These are phyloP conservation scores for Hortiboletus flavorubellus DNA, from an alignment of 768 basidiomycete genomes.

Conservation along the genomic window DNA sequence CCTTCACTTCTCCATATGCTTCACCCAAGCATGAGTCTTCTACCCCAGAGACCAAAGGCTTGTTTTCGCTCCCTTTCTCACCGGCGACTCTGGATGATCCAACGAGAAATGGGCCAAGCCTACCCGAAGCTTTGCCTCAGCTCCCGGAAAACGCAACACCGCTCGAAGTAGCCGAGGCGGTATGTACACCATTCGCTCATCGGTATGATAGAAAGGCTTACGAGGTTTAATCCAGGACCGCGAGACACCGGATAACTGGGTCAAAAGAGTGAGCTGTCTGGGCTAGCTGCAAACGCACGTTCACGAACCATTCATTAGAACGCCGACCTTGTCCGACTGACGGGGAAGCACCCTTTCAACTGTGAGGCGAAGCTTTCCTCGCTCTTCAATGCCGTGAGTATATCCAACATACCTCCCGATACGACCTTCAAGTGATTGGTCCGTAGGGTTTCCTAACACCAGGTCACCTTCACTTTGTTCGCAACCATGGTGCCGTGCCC, in stretches of 20 bases:
- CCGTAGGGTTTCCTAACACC: slow-evolving; percentile 53
- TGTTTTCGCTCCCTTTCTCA: slow-evolving; percentile 16
- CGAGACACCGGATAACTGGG: slow-evolving; percentile 41
- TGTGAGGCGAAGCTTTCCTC: slow-evolving; percentile 45
- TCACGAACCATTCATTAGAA: slow-evolving; percentile 18
- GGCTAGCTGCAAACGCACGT: neutral
- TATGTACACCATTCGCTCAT: neutral
- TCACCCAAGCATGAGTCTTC: neutral
- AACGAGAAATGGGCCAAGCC: slow-evolving; percentile 19
- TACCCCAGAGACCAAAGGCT: neutral
- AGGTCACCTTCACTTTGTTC: slow-evolving; percentile 52
- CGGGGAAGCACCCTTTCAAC: slow-evolving; percentile 64
- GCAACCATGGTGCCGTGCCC: slow-evolving; percentile 62
- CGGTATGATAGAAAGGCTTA: neutral
- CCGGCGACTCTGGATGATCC: slow-evolving; percentile 18
- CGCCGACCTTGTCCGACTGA: slow-evolving; percentile 45
- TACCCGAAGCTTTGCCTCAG: slow-evolving; percentile 21
- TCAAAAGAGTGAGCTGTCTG: slow-evolving; percentile 29
- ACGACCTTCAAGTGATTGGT: neutral
- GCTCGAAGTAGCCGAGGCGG: slow-evolving; percentile 21
- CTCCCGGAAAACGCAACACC: slow-evolving; percentile 24
- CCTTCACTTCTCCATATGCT: slow-evolving; percentile 4
- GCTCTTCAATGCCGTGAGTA: slow-evolving; percentile 38
- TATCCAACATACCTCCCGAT: neutral
- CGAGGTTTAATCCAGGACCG: slow-evolving; percentile 21